phyloP scores from a whole-genome alignment of 2,329 filamentous ascomycete genomes.

The Whalleya microplaca region DNA sequence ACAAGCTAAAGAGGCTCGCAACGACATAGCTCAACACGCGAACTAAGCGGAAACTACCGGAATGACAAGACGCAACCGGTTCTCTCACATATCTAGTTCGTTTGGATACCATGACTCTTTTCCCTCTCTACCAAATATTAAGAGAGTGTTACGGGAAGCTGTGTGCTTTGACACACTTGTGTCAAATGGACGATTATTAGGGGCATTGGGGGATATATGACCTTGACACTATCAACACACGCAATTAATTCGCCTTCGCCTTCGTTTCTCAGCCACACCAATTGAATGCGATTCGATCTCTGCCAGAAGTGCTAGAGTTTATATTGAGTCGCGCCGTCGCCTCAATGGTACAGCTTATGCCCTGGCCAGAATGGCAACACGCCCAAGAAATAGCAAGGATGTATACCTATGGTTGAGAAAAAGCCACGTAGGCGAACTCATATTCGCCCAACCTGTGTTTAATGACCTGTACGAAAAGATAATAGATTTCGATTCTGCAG shows the following conservation, averaged over 20 bases:
- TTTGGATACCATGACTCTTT: constrained; percentile 26
- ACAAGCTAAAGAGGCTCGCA: constrained; percentile 57
- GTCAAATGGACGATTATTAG: constrained; percentile 3
- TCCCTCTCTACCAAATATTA: constrained; percentile 10
- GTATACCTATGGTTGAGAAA: constrained; percentile 18
- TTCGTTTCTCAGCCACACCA: constrained; percentile 15
- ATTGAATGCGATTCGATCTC: constrained; percentile 6
- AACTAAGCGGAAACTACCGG: constrained; percentile 3
- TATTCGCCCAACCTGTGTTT: constrained; percentile 9
- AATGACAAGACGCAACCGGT: neutral
- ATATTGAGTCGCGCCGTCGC: constrained; percentile 6
- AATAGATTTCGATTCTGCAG: constrained; percentile 20
- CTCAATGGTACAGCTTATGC: neutral
- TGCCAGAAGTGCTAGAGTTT: constrained; percentile 6
- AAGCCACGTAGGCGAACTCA: constrained; percentile 5
- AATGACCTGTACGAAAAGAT: constrained; percentile 29
- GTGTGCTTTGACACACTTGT: neutral
- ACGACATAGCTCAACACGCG: constrained; percentile 48
- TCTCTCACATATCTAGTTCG: constrained; percentile 12
- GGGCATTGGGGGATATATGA: constrained; percentile 2
- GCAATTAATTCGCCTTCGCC: constrained; percentile 6
- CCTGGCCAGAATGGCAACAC: constrained; percentile 2
- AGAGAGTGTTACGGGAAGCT: constrained; percentile 1
- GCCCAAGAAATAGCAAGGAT: neutral
- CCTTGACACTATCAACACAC: neutral